phyloP scores from a whole-genome alignment of 108 stramenopile species.

The Pseudonitzschia multiseries region DNA sequence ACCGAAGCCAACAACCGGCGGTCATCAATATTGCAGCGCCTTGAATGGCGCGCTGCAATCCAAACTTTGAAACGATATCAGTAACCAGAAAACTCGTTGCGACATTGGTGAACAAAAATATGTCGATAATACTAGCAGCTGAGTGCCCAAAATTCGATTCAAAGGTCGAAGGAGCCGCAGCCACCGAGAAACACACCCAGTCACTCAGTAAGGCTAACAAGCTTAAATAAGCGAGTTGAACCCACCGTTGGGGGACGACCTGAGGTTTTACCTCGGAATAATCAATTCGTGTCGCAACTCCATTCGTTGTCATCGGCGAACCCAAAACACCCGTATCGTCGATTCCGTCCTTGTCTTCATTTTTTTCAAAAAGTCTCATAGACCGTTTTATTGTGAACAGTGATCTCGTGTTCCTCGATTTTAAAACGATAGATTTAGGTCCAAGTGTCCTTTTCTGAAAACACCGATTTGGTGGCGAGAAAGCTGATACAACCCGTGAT shows the following conservation, averaged over 20 bases:
- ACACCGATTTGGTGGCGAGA: neutral
- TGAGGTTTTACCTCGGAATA: conserved; percentile 39
- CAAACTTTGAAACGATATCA: conserved; percentile 53
- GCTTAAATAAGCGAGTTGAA: conserved; percentile 60
- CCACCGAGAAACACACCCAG: conserved; percentile 69
- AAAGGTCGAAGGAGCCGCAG: conserved; percentile 44
- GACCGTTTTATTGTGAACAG: neutral
- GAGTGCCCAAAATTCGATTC: conserved; percentile 44
- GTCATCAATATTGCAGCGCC: conserved; percentile 58
- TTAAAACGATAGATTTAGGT: neutral
- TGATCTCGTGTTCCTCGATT: neutral
- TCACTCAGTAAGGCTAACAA: conserved; percentile 60
- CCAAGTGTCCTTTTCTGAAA: neutral
- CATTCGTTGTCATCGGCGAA: neutral
- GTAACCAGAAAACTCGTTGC: conserved; percentile 69
- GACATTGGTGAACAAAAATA: conserved; percentile 75
- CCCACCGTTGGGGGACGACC: conserved; percentile 63
- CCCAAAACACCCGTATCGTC: neutral
- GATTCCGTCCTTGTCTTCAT: neutral
- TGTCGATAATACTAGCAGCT: conserved; percentile 60
- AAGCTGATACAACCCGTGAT: neutral
- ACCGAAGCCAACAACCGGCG: conserved; percentile 59
- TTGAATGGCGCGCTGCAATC: conserved; percentile 56
- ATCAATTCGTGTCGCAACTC: conserved; percentile 15
- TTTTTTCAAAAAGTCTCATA: neutral